Percentiles rank a stretch among this genome's conserved stretches.
Conservation (phyloP, 495 filamentous ascomycete genomes). For the Corynascus novoguineensis region DNA sequence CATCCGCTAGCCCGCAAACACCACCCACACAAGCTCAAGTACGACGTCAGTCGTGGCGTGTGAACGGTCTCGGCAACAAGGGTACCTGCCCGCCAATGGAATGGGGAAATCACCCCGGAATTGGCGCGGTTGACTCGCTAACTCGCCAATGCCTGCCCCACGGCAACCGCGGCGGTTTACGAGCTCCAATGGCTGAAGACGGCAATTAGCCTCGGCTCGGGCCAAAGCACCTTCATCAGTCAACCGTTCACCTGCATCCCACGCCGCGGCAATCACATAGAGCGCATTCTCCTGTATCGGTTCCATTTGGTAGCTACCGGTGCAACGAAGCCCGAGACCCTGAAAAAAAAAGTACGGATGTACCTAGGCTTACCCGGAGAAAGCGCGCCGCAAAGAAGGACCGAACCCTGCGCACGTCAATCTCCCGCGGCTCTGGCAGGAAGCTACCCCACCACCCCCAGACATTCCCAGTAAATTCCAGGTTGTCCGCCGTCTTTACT, state of each 20-base stretch:
- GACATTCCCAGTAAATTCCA: constrained; percentile 5
- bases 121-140: constrained; percentile 22
- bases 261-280: background rate
- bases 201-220: constrained; percentile 35
- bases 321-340: constrained; percentile 12
- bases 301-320: constrained; percentile 1
- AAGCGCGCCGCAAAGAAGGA: constrained; percentile 5
- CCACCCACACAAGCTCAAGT: background rate
- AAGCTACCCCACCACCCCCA: background rate
- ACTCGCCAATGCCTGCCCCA: constrained; percentile 6
- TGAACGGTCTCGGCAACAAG: background rate
- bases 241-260: background rate
- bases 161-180: constrained; percentile 9
- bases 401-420: constrained; percentile 16
- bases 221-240: constrained; percentile 15
- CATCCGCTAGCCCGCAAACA: constrained; percentile 24
- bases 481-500: background rate
- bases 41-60: constrained; percentile 14
- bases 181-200: constrained; percentile 19
- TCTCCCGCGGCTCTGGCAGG: constrained; percentile 20
- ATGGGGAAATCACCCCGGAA: constrained; percentile 2
- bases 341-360: constrained; percentile 8
- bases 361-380: constrained; percentile 22
- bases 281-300: background rate
- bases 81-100: constrained; percentile 7